Base-by-base conservation (phyloP, 129 eudicot genomes). In the Chrysanthemum makinoi region DNA sequence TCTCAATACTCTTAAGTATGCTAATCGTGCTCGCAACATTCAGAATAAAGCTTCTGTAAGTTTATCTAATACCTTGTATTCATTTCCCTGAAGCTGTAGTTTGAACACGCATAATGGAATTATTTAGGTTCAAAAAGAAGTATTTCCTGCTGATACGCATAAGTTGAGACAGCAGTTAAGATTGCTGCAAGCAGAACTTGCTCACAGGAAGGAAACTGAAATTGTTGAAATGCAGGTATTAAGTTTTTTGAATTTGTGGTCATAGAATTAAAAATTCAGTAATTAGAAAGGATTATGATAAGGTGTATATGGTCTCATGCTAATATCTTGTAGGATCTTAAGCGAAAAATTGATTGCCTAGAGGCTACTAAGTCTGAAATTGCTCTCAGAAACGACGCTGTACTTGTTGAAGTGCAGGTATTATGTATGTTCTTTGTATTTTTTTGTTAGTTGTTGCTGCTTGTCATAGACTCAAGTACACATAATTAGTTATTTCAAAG, bases 1-100 rank as follows among this genome's bases (percentile, higher is more conserved):
- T 74, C 92, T 87, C 19, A 94, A 94, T 83, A 94, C 98, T 43
- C 92, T 94, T 6, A 94, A 94, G 82, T 94, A 94, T 75, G 97
- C 97, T 57, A 94, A 94, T 73, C 98, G 98, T 77, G 98, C 98
- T 75, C 96, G 97, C 67, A 94, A 89, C 76, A 94, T 94, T 75
- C 98, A 85, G 75, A 94, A 94, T 81, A 94, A 87, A 68, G 96
- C 96, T 52, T 94, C 93, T 9, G 97, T 95, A 75, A 88, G 96
- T 86, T 81, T 48, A 80, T 84, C 17, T 68, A 73, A 4, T 26
- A 47, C 28, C 6, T 51, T 43, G 51, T 44, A 19, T 53, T 20
- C 15, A 3, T 55, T 20, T 76, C 46, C 44, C 19, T 60, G 20
- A 6, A 46, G 35, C 53, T 11, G 12, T 61, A 9, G 10, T 26